A percentile compares a stretch with the other conserved stretches of the same genome.
These are phyloP conservation scores for Helminthosporium solani DNA, from an alignment of 2,329 filamentous ascomycete genomes.

Conservation along the genomic window DNA sequence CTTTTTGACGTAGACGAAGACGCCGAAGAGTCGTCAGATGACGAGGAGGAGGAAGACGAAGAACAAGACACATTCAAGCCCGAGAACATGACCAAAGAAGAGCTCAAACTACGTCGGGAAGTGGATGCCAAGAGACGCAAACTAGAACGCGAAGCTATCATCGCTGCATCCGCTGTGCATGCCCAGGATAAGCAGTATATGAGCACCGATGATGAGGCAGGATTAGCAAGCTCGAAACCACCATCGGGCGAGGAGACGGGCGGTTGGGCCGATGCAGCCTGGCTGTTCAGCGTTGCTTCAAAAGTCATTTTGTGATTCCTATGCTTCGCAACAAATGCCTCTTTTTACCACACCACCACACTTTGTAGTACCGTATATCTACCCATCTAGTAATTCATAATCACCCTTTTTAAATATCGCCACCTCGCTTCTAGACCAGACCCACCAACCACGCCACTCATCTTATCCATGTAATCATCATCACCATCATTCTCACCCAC, in stretches of 20 bases:
- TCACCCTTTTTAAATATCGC: background rate
- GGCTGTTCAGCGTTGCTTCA: conserved; percentile 57
- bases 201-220: conserved; percentile 7
- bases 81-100: conserved; percentile 40
- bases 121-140: conserved; percentile 40
- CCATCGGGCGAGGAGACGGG: conserved; percentile 39
- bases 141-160: conserved; percentile 39
- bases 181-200: conserved; percentile 26
- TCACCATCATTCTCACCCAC: no score
- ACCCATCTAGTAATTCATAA: no score
- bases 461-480: no score
- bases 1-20: conserved; percentile 57
- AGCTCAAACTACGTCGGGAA: conserved; percentile 38
- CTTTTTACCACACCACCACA: no score
- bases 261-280: conserved; percentile 60
- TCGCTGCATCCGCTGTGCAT: conserved; percentile 41
- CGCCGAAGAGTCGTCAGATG: conserved; percentile 38
- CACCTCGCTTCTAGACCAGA: background rate
- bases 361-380: no score
- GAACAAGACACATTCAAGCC: conserved; percentile 24
- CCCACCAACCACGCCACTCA: background rate
- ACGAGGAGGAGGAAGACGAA: conserved; percentile 28
- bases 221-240: conserved; percentile 14
- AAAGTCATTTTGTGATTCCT: conserved; percentile 43
- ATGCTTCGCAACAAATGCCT: background rate